Conservation (phyloP, 768 basidiomycete genomes). For the Russula compacta region DNA sequence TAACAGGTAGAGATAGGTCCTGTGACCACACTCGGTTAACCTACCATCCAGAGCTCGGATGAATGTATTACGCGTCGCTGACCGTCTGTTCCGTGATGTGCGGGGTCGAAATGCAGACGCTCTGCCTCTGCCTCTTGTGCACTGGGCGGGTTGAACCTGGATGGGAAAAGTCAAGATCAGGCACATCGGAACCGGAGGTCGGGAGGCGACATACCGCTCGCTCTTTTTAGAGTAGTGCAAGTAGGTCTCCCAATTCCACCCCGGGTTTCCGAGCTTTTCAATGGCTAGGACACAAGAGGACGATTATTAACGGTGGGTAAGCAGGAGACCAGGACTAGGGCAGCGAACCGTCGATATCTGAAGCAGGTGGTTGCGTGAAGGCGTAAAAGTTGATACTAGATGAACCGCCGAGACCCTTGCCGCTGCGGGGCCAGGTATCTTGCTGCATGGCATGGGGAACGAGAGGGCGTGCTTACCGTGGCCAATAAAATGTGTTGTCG, state of each 20-base stretch:
- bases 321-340: too few species aligned
- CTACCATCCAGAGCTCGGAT: not conserved
- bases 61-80: not conserved
- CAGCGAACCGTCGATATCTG: slow-evolving; percentile 20
- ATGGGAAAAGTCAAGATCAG: not conserved
- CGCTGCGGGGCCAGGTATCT: not conserved
- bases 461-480: not conserved
- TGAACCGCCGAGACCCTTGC: slow-evolving; percentile 19
- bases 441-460: not conserved
- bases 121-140: not conserved
- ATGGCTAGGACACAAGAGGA: not conserved
- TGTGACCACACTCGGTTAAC: not conserved
- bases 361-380: slow-evolving; percentile 20
- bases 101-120: slow-evolving; percentile 1
- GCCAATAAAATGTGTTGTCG: slow-evolving; percentile 12
- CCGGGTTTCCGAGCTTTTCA: slow-evolving; percentile 24
- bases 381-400: slow-evolving; percentile 20
- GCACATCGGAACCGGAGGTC: not conserved
- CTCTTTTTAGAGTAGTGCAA: slow-evolving; percentile 19
- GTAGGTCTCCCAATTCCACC: slow-evolving; percentile 25
- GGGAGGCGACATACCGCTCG: slow-evolving; percentile 2
- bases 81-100: slow-evolving; percentile 11
- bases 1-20: slow-evolving; percentile 7
- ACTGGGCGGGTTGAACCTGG: slow-evolving; percentile 3
- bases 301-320: not conserved